A percentile compares a stretch with the other conserved stretches of the same genome.
These are phyloP conservation scores for Pharus latifolius DNA, from an alignment of 176 grass and related monocot genomes.

Conservation along the genomic window DNA sequence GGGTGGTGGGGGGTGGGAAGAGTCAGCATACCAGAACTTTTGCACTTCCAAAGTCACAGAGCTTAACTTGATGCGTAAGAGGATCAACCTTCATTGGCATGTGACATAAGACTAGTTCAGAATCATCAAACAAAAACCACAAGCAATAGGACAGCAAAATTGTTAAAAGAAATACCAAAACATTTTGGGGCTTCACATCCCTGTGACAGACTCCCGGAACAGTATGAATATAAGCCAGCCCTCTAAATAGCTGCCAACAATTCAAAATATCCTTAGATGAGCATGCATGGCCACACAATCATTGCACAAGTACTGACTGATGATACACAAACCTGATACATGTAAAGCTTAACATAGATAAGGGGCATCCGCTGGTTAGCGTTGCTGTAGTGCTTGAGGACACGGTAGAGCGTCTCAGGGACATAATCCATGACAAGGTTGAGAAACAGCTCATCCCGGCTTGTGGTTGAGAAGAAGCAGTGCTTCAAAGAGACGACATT, in stretches of 20 bases:
- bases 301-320: neutral
- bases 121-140: neutral
- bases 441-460: conserved; percentile 47
- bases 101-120: neutral
- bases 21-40: conserved; percentile 49
- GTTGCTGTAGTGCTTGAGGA: conserved; percentile 53
- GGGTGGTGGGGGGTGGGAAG: no score
- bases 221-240: conserved; percentile 55
- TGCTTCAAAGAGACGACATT: conserved; percentile 55
- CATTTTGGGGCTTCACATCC: conserved; percentile 74
- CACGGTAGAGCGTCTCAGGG: conserved; percentile 44
- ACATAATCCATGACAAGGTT: conserved; percentile 69
- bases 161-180: conserved; percentile 44
- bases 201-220: conserved; percentile 56
- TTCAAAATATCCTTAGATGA: neutral
- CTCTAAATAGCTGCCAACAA: conserved; percentile 47
- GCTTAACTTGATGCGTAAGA: conserved; percentile 52
- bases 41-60: conserved; percentile 74
- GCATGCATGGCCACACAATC: neutral
- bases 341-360: conserved; percentile 64
- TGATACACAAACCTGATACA: conserved; percentile 40
- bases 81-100: conserved; percentile 44
- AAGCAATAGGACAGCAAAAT: neutral
- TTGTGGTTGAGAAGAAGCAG: conserved; percentile 65
- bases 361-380: conserved; percentile 52